Evolutionary conservation across 2,329 filamentous ascomycete genomes (phyloP).

Genomic region (Verticillium isaacii): DNA sequence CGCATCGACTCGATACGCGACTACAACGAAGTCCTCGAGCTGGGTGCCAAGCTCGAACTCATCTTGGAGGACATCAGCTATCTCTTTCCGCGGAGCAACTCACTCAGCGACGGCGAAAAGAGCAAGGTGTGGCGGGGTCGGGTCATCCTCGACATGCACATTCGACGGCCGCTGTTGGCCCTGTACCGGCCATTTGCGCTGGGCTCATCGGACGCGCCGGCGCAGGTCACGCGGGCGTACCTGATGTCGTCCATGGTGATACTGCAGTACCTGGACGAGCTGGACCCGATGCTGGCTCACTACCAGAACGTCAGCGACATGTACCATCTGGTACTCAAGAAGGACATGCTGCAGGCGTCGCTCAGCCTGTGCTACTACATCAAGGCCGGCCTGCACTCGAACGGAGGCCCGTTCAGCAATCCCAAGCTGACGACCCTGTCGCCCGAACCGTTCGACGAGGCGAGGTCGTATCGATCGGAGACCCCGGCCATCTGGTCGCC

Average conservation of each 20-base stretch:
- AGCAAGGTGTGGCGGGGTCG: conserved; percentile 48
- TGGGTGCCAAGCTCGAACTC: conserved; percentile 47
- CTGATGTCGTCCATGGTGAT: conserved; percentile 51
- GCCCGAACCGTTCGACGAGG: conserved; percentile 28
- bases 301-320: conserved; percentile 45
- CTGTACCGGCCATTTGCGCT: conserved; percentile 52
- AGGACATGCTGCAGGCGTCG: conserved; percentile 50
- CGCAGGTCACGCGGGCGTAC: conserved; percentile 47
- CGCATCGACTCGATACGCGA: conserved; percentile 48
- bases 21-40: conserved; percentile 47
- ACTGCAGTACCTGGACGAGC: conserved; percentile 49
- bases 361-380: conserved; percentile 54
- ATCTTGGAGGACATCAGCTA: conserved; percentile 51
- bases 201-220: conserved; percentile 42
- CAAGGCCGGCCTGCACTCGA: conserved; percentile 22
- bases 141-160: conserved; percentile 49
- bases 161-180: conserved; percentile 45
- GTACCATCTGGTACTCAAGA: conserved; percentile 47
- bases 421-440: conserved; percentile 21
- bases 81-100: conserved; percentile 41
- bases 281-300: conserved; percentile 41
- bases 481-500: conserved; percentile 37
- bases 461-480: conserved; percentile 26
- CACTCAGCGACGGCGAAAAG: conserved; percentile 35
- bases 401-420: conserved; percentile 7